Evolutionary conservation across 2,329 filamentous ascomycete genomes (phyloP).

Genomic region (Fusarium tanahbumbuense): DNA sequence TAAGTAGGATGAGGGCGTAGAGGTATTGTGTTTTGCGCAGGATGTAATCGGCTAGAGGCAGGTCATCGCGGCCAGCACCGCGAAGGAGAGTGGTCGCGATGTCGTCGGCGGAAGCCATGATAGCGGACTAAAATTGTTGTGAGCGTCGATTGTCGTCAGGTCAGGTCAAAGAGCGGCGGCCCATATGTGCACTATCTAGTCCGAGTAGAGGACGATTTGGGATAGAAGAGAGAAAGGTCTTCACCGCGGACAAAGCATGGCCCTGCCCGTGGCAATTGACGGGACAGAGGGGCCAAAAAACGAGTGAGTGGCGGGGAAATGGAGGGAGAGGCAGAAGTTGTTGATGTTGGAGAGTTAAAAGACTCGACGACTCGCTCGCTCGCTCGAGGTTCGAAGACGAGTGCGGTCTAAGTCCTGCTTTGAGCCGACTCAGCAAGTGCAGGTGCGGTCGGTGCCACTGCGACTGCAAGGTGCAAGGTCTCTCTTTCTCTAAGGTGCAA

Average conservation of each 20-base stretch:
- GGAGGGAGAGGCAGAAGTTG: conserved; percentile 43
- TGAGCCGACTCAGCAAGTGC: conserved; percentile 45
- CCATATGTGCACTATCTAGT: conserved; percentile 38
- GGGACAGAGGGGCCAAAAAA: conserved; percentile 38
- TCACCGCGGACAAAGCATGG: conserved; percentile 55
- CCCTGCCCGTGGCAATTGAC: conserved; percentile 53
- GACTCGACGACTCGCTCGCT: conserved; percentile 28
- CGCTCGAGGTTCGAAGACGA: conserved; percentile 44
- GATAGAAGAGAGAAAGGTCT: conserved; percentile 39
- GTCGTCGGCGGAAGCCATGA: conserved; percentile 51
- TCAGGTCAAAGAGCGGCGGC: conserved; percentile 39
- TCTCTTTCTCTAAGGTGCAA: conserved; percentile 16
- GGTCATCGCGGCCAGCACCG: conserved; percentile 40
- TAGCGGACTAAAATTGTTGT: conserved; percentile 49
- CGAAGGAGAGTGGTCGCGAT: conserved; percentile 45
- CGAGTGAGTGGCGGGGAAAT: conserved; percentile 43
- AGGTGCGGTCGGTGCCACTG: conserved; percentile 39
- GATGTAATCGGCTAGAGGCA: conserved; percentile 55
- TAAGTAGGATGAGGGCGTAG: conserved; percentile 64
- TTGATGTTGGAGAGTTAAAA: conserved; percentile 43
- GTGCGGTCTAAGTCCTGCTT: conserved; percentile 47
- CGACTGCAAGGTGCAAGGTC: conserved; percentile 16
- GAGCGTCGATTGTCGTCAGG: conserved; percentile 40
- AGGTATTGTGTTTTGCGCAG: conserved; percentile 62
- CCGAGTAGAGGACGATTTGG: conserved; percentile 31